Percentiles rank a stretch among this genome's conserved stretches.
Conservation (phyloP, 2,329 filamentous ascomycete species). For the Aspergillus fructus region DNA sequence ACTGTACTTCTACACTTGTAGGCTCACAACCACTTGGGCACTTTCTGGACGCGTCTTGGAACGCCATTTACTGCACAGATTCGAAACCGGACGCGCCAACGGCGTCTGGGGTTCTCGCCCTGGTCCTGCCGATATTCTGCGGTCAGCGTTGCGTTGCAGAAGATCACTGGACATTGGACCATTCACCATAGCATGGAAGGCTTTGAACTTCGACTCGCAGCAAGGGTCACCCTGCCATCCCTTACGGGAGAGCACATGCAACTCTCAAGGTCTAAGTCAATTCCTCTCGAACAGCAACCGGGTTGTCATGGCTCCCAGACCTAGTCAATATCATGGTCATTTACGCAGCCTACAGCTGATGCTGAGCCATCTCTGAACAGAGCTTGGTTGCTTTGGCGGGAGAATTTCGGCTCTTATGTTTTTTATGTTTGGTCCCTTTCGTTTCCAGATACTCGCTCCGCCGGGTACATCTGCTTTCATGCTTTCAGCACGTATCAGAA, state of each 20-base stretch:
- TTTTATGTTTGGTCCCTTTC: neutral
- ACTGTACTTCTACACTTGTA: neutral
- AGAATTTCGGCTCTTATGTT: neutral
- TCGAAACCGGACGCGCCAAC: neutral
- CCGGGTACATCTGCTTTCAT: neutral
- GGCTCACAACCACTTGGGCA: neutral
- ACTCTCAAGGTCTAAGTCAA: neutral
- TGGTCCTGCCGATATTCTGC: slow-evolving; percentile 1
- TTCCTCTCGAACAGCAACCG: neutral
- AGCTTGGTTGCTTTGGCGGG: neutral
- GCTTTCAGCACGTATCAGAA: neutral
- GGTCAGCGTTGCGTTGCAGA: slow-evolving; percentile 4
- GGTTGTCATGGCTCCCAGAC: neutral
- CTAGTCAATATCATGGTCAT: neutral
- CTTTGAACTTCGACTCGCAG: neutral
- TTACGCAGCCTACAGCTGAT: neutral
- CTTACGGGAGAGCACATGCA: neutral
- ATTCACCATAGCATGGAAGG: neutral
- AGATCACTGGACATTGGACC: neutral
- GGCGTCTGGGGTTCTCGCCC: neutral
- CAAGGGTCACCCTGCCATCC: neutral
- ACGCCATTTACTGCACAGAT: neutral
- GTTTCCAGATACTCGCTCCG: neutral
- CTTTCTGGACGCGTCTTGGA: neutral
- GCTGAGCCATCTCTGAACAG: neutral